phyloP scores from a whole-genome alignment of 2,329 filamentous ascomycete species.

The Blumeria graminis region DNA sequence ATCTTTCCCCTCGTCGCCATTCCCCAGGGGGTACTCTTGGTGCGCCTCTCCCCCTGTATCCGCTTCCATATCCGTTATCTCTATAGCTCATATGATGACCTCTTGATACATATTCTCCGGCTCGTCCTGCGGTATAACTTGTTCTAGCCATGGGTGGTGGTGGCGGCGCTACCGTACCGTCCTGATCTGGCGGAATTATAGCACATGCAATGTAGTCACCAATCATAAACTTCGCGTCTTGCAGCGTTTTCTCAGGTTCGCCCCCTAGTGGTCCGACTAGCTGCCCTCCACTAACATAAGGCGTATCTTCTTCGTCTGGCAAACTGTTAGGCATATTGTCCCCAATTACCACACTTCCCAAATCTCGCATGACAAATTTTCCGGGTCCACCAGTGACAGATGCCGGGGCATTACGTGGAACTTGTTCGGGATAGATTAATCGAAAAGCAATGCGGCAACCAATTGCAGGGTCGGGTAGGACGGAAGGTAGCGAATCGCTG shows the following conservation, averaged over 20 bases:
- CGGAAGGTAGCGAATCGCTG: conserved; percentile 36
- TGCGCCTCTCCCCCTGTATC: conserved; percentile 16
- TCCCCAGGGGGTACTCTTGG: conserved; percentile 26
- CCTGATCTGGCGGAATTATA: conserved; percentile 47
- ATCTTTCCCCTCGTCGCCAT: conserved; percentile 39
- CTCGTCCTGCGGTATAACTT: conserved; percentile 14
- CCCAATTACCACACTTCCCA: conserved; percentile 65
- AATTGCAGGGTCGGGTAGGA: conserved; percentile 49
- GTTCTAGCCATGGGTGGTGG: conserved; percentile 22
- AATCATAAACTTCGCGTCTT: conserved; percentile 58
- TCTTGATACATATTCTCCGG: conserved; percentile 16
- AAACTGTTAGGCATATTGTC: conserved; percentile 22
- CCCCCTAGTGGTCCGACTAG: conserved; percentile 21
- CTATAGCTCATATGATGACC: conserved; percentile 17
- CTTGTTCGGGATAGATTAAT: conserved; percentile 65
- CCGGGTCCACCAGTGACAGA: conserved; percentile 19
- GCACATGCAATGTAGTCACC: conserved; percentile 76
- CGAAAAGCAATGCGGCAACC: conserved; percentile 76
- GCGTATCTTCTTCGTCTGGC: conserved; percentile 17
- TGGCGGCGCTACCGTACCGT: conserved; percentile 50
- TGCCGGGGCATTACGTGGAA: conserved; percentile 19
- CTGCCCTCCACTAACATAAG: conserved; percentile 12
- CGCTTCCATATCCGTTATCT: conserved; percentile 16
- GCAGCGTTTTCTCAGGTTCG: conserved; percentile 48
- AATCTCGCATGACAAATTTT: conserved; percentile 52